These are phyloP conservation scores for Hypocrella siamensis DNA, from an alignment of 2,329 filamentous ascomycete genomes.

Conservation along the genomic window DNA sequence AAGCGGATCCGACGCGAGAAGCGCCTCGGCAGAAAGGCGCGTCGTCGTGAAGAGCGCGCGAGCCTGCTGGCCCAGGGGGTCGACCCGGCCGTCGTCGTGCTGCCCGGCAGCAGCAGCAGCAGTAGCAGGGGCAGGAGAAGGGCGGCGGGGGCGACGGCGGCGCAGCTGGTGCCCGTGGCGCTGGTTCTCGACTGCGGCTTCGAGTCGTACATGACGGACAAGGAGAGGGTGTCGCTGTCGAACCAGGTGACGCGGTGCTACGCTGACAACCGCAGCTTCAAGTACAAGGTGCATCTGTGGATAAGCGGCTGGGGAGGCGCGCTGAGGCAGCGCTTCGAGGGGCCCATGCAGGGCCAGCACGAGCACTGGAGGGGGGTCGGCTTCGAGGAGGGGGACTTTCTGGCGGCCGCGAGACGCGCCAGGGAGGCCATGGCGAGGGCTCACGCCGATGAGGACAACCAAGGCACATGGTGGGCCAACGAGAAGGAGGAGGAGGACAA, in stretches of 20 bases:
- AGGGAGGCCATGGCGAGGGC: conserved; percentile 45
- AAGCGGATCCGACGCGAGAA: conserved; percentile 39
- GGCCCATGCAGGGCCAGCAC: conserved; percentile 54
- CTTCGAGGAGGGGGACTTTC: conserved; percentile 61
- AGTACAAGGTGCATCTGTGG: conserved; percentile 54
- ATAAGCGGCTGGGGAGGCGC: conserved; percentile 65
- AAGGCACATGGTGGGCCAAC: conserved; percentile 29
- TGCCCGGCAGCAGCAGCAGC: conserved; percentile 15
- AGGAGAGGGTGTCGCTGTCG: conserved; percentile 68
- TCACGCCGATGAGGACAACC: conserved; percentile 33
- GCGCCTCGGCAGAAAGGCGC: conserved; percentile 28
- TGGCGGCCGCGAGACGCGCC: conserved; percentile 49
- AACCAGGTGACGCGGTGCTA: conserved; percentile 79
- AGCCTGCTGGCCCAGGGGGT: conserved; percentile 31
- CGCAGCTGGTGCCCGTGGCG: conserved; percentile 54
- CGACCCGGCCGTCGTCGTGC: conserved; percentile 20
- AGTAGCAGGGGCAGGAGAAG: too few relatives aligned
- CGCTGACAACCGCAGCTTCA: conserved; percentile 63
- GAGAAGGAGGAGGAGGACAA: conserved; percentile 16
- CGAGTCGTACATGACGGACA: conserved; percentile 75
- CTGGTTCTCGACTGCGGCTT: conserved; percentile 86
- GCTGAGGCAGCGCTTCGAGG: conserved; percentile 68
- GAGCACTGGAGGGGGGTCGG: conserved; percentile 63
- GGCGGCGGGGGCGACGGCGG: too few relatives aligned
- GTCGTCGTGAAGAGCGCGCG: conserved; percentile 33